A percentile compares a stretch with the other conserved stretches of the same genome.
Conservation (phyloP, 768 basidiomycete species). For the Lactarius indigo region DNA sequence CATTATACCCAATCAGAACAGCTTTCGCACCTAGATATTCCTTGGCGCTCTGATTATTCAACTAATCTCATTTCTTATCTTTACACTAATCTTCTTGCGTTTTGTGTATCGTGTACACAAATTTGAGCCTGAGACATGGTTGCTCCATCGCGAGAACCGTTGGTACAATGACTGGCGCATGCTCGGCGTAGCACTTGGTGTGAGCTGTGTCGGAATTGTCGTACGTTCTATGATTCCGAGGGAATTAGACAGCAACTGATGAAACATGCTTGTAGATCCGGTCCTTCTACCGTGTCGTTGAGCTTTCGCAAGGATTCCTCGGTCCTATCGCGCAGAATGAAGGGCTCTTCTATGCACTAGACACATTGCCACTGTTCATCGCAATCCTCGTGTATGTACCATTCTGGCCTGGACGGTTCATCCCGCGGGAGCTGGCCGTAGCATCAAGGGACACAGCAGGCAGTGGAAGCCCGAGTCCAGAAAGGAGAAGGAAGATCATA, state of each 20-base stretch:
- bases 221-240: constrained; percentile 36
- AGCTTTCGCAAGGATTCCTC: constrained; percentile 59
- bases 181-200: constrained; percentile 45
- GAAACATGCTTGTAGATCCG: constrained; percentile 45
- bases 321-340: constrained; percentile 58
- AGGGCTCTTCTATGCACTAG: constrained; percentile 60
- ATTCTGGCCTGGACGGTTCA: constrained; percentile 66
- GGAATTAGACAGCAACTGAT: neutral
- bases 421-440: constrained; percentile 26
- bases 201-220: constrained; percentile 62
- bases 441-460: constrained; percentile 40
- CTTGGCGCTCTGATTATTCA: constrained; percentile 18
- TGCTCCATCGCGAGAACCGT: constrained; percentile 33
- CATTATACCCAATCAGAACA: neutral
- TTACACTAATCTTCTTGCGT: constrained; percentile 42
- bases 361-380: constrained; percentile 63
- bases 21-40: constrained; percentile 2
- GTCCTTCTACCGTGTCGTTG: constrained; percentile 52
- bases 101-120: constrained; percentile 38
- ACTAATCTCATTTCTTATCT: constrained; percentile 20
- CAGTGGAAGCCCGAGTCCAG: neutral
- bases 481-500: neutral
- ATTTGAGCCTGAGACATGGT: constrained; percentile 41
- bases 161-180: constrained; percentile 61
- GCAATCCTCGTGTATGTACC: constrained; percentile 52